Evolutionary conservation across 768 basidiomycete species (phyloP), one percentile per base, ranked within the genome.

Genomic region (Suillus subaureus): DNA sequence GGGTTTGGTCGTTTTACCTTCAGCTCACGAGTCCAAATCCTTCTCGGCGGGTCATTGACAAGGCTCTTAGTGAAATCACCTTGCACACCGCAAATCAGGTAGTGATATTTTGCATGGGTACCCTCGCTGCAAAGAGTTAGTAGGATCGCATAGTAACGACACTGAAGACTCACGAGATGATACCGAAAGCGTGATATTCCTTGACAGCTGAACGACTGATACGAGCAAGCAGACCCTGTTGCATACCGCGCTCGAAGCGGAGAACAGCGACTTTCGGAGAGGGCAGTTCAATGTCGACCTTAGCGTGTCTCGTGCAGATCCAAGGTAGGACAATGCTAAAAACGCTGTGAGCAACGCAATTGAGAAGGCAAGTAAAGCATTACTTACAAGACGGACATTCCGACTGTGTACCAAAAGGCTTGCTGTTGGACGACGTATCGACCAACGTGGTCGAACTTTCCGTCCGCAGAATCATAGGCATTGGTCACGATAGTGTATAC

Each of bases 111-210:
- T 11, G 92, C 87, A 68, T 91, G 84, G 2, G 79, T 82, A 37
- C 90, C 89, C 76, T 92, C 91, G 23, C 91, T 91, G 71, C 35
- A 56, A 64, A 62, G 21, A 61, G 11, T 56, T 62, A 52, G 54
- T 70, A 61, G 64, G 67, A 52, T 57, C 42, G 64, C 62, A 23
- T 15, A 31, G 26, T 18, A 37, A 31, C 61, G 43, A 52, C 33
- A 31, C 61, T 47, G 9, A 61, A 42, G 18, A 73, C 88, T 28
- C 75, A 91, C 89, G 89, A 90, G 65, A 93, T 84, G 66, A 89
- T 88, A 62, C 91, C 91, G 66, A 93, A 93, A 39, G 90, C 89
- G 74, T 93, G 92, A 74, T 92, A 93, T 75, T 93, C 91, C 89
- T 87, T 86, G 67, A 92, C 82, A 39, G 88, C 82, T 23, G 85